A percentile compares a stretch with the other conserved stretches of the same genome.
phyloP scores from a whole-genome alignment of 164 flowering plant species.

The Houttuynia cordata region DNA sequence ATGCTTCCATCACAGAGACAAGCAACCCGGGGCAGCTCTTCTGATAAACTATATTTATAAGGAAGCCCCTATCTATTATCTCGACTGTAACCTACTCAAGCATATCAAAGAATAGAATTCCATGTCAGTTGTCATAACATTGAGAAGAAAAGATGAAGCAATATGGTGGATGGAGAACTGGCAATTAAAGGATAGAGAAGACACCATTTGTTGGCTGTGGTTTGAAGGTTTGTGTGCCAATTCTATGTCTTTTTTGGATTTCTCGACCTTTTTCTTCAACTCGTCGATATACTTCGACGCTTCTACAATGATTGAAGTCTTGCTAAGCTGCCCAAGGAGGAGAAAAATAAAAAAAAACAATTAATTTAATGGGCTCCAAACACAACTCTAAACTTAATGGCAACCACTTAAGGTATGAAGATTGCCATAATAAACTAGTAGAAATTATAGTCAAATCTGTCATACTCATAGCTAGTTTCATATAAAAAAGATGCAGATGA shows the following conservation, averaged over 20 bases:
- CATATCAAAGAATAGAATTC: too few relatives aligned
- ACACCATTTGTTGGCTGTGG: conserved; percentile 30
- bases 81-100: conserved; percentile 43
- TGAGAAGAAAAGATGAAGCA: background rate
- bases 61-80: conserved; percentile 54
- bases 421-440: too few relatives aligned
- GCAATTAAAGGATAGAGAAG: conserved; percentile 1
- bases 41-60: conserved; percentile 43
- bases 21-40: conserved; percentile 63
- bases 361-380: too few relatives aligned
- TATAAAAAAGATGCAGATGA: too few relatives aligned
- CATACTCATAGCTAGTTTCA: too few relatives aligned
- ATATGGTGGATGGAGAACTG: too few relatives aligned
- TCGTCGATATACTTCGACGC: conserved; percentile 78
- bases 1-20: conserved; percentile 52
- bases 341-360: too few relatives aligned
- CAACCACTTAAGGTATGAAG: background rate
- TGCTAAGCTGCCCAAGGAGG: conserved; percentile 30
- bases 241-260: conserved; percentile 48
- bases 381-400: too few relatives aligned
- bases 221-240: conserved; percentile 15
- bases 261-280: conserved; percentile 67
- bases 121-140: too few relatives aligned
- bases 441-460: too few relatives aligned
- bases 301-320: conserved; percentile 63